phyloP scores from a whole-genome alignment of 768 basidiomycete species.

The Chiua virens region DNA sequence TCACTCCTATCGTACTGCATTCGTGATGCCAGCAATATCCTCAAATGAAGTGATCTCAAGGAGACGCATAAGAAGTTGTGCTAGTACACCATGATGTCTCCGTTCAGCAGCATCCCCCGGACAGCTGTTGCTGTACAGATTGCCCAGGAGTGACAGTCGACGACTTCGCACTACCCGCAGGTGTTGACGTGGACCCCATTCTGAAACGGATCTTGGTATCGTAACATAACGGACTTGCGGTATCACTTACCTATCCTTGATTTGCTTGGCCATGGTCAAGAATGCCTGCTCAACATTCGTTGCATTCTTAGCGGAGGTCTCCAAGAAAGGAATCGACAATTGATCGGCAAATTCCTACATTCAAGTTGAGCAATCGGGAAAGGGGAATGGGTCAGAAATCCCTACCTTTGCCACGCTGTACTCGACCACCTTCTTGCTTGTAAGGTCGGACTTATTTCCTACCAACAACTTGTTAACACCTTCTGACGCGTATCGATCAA shows the following conservation, averaged over 20 bases:
- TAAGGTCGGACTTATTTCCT: conserved; percentile 98
- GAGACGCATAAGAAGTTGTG: conserved; percentile 14
- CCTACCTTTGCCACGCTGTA: conserved; percentile 82
- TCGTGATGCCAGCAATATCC: conserved; percentile 29
- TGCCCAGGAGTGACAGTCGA: conserved; percentile 84
- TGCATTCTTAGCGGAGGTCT: conserved; percentile 99
- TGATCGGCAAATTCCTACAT: conserved; percentile 92
- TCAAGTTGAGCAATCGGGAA: conserved; percentile 4
- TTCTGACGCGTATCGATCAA: conserved; percentile 94
- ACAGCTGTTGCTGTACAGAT: conserved; percentile 73
- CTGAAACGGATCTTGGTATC: conserved; percentile 36
- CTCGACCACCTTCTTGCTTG: conserved; percentile 94
- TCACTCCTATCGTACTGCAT: conserved; percentile 32
- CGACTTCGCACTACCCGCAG: conserved; percentile 75
- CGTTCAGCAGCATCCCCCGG: conserved; percentile 77
- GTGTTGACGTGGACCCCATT: conserved; percentile 81
- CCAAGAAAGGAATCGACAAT: conserved; percentile 90
- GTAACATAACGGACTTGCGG: not conserved
- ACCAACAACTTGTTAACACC: conserved; percentile 98
- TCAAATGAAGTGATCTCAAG: conserved; percentile 15
- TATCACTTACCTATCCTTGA: conserved; percentile 75
- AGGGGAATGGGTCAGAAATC: not conserved
- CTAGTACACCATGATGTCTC: conserved; percentile 16
- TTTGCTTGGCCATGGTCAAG: conserved; percentile 97
- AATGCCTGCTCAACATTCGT: conserved; percentile 99